Base-by-base conservation (phyloP, 805 yeast species). In the Ogataea paraovalis region DNA sequence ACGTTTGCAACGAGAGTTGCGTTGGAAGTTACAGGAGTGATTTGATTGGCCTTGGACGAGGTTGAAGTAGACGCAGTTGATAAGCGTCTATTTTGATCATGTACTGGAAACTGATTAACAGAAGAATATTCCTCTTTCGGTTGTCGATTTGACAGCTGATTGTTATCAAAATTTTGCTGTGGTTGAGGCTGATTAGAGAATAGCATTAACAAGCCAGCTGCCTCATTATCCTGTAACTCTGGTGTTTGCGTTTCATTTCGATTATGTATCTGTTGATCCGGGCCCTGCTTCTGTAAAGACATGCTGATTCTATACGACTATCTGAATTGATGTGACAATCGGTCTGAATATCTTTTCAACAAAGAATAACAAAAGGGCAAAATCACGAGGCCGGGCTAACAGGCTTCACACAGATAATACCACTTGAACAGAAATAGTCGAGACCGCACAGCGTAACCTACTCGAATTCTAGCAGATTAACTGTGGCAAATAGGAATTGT, bases 141-240 rank as follows among this genome's bases (percentile, higher is more conserved):
- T 14, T 30, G 34, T 30, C 12, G 5, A 14, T 14, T 14, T 14
- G 34, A 30, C 6, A 7, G 13, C n/a, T 30, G 34, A 10, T 30
- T 14, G 16, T 7, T 14, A 14, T 14, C 16, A 30, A 30, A 30
- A 1, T 19, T 37, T 37, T 21, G 39, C 20, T 20, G 39, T 19
- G 21, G 47, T 13, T 39, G 43, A 14, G 25, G 39, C 19, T 39
- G 70, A 41, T 64, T 60, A 25, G 71, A 68, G 42, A 68, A 66
- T n/a, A 68, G 53, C 70, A 68, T 68, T 47, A 68, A 50, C 42
- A 68, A 51, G 6, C 68, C 72, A 19, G 71, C 72, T n/a, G 72
- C 72, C 49, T 68, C 72, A 30, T 53, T 59, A 45, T 68, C 72
- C 23, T 52, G 62, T 28, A 60, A 23, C 13, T 59, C 58, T 27